A percentile compares a stretch with the other conserved stretches of the same genome.
phyloP scores from a whole-genome alignment of 345 rosid genomes.

The Salix exigua region DNA sequence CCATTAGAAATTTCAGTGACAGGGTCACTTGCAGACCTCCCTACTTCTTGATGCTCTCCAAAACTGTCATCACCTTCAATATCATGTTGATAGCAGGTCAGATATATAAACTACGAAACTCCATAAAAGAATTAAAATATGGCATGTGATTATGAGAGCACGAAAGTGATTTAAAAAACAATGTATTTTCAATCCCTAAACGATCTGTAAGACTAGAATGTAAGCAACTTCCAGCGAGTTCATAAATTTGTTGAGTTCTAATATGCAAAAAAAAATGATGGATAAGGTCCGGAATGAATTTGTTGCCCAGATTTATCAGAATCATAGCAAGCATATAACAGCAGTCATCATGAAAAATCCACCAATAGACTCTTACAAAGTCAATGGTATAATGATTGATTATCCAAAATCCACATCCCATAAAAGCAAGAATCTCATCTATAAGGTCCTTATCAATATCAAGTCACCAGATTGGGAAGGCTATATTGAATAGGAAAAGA shows the following conservation, averaged over 20 bases:
- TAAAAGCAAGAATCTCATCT: not conserved
- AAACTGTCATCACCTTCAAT: conserved; percentile 20
- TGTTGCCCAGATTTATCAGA: not conserved
- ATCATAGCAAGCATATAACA: not conserved
- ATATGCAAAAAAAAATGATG: not conserved
- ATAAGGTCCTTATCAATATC: not conserved
- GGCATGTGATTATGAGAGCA: not conserved
- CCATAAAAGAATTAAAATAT: not conserved
- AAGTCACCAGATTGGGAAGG: not conserved
- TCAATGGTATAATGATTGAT: not conserved
- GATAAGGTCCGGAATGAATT: not conserved
- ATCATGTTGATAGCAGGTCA: conserved; percentile 21
- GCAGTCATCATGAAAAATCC: not conserved
- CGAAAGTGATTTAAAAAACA: not conserved
- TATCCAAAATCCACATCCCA: not conserved
- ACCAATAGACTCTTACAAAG: not conserved
- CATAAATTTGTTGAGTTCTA: not conserved
- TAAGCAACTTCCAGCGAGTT: not conserved
- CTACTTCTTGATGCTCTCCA: conserved; percentile 20
- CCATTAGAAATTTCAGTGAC: conserved; percentile 10
- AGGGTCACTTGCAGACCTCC: conserved; percentile 12
- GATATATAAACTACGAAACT: conserved; percentile 4
- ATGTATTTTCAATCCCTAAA: not conserved
- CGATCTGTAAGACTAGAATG: not conserved
- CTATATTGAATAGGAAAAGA: not conserved